phyloP scores from a whole-genome alignment of 2,329 filamentous ascomycete species.

The Trichoderma simmonsii region DNA sequence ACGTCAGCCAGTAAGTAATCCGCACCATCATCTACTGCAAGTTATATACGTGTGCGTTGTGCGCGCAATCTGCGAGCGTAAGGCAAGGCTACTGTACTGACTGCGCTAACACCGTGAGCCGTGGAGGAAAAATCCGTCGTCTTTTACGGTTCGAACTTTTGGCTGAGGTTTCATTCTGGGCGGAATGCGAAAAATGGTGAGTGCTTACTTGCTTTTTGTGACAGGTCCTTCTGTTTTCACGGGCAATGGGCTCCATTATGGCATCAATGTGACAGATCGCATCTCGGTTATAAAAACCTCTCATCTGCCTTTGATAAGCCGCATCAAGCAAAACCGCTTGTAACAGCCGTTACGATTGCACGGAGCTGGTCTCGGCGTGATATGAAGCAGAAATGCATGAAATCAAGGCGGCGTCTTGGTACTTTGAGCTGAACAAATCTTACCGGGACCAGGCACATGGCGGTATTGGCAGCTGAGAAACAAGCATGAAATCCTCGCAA shows the following conservation, averaged over 20 bases:
- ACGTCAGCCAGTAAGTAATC: not conserved
- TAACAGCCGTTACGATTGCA: not conserved
- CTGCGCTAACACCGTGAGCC: not conserved
- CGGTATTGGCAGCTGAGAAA: not conserved
- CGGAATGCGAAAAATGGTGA: not conserved
- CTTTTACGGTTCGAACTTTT: not conserved
- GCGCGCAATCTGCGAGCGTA: not conserved
- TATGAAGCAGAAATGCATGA: not conserved
- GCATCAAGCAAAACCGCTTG: not conserved
- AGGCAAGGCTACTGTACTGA: not conserved
- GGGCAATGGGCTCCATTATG: conserved; percentile 2
- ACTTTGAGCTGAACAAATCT: not conserved
- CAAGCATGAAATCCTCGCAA: not conserved
- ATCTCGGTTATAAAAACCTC: not conserved
- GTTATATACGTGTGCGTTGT: not conserved
- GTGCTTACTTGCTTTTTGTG: not conserved
- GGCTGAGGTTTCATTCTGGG: not conserved
- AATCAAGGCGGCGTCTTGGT: not conserved
- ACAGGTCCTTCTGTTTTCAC: not conserved
- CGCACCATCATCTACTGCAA: not conserved
- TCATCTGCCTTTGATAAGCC: not conserved
- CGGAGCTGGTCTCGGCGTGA: not conserved
- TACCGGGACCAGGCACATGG: not conserved
- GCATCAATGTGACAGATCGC: conserved; percentile 14
- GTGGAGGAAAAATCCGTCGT: not conserved